phyloP scores from a whole-genome alignment of 176 grass and related monocot species.

The Eleusine indica region DNA sequence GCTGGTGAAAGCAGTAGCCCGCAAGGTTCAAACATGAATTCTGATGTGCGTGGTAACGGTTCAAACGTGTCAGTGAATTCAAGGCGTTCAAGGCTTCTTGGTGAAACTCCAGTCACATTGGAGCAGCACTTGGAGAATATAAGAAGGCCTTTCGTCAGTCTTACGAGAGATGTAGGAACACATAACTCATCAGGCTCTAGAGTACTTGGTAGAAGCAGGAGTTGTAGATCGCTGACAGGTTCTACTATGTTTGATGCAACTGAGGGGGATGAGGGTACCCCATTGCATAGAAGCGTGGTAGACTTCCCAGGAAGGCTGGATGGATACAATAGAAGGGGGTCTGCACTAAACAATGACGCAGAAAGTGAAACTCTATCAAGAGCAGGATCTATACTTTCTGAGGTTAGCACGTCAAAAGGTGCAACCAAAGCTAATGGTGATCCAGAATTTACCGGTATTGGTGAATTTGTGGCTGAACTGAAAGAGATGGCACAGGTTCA shows the following conservation, averaged over 20 bases:
- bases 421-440: conserved; percentile 52
- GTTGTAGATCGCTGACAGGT: conserved; percentile 68
- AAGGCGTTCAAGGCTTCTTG: conserved; percentile 24
- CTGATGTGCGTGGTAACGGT: not conserved
- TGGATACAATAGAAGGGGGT: conserved; percentile 53
- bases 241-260: conserved; percentile 60
- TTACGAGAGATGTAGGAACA: conserved; percentile 49
- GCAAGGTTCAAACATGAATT: not conserved
- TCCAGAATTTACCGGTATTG: conserved; percentile 61
- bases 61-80: not conserved
- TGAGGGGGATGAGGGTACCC: conserved; percentile 65
- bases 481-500: conserved; percentile 93
- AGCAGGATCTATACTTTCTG: conserved; percentile 67
- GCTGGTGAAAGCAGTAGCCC: conserved; percentile 52
- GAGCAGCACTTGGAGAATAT: conserved; percentile 96
- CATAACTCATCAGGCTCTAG: conserved; percentile 42
- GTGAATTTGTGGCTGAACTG: conserved; percentile 87
- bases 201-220: conserved; percentile 86
- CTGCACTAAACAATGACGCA: conserved; percentile 48
- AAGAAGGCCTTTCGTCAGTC: conserved; percentile 62
- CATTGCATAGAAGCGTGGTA: conserved; percentile 69
- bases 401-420: conserved; percentile 44
- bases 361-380: conserved; percentile 63
- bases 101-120: conserved; percentile 66
- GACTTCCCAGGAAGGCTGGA: conserved; percentile 70